Conservation (phyloP, 169 alveolate genomes). For the Babesia ovata region DNA sequence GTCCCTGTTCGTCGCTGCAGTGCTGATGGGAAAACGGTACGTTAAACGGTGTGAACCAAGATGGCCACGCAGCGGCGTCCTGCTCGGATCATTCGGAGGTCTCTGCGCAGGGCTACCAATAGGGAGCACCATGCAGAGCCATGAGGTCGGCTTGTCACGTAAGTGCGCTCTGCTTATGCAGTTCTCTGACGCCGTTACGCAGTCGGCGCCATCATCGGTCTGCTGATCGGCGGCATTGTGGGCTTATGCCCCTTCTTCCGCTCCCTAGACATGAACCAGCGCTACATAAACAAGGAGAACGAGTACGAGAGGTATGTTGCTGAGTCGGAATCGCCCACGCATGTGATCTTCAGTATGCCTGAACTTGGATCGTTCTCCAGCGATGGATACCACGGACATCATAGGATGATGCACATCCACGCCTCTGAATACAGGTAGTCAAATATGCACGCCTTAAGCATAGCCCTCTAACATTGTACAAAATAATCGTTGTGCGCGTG, state of each 20-base stretch:
- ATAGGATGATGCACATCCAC: conserved; percentile 3
- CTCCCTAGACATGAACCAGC: conserved; percentile 51
- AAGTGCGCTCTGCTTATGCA: background rate
- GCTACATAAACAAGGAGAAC: conserved; percentile 40
- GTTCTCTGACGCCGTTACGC: background rate
- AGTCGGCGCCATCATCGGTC: conserved; percentile 49
- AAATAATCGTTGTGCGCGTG: background rate
- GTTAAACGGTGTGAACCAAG: background rate
- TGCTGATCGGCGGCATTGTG: conserved; percentile 36
- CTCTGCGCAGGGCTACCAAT: conserved; percentile 49
- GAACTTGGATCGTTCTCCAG: conserved; percentile 36
- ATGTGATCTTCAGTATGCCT: conserved; percentile 20
- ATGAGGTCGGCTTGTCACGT: conserved; percentile 42
- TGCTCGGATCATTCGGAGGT: conserved; percentile 50
- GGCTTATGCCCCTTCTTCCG: conserved; percentile 59
- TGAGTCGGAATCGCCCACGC: background rate
- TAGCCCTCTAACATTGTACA: no score
- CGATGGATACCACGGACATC: conserved; percentile 33
- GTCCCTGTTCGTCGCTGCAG: conserved; percentile 38
- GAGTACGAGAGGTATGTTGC: conserved; percentile 41
- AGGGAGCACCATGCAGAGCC: conserved; percentile 18
- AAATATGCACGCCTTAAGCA: background rate
- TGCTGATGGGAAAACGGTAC: conserved; percentile 54
- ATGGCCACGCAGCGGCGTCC: conserved; percentile 38
- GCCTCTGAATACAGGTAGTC: conserved; percentile 9